phyloP scores from a whole-genome alignment of 2,329 filamentous ascomycete species.

The Penicillium sp. region DNA sequence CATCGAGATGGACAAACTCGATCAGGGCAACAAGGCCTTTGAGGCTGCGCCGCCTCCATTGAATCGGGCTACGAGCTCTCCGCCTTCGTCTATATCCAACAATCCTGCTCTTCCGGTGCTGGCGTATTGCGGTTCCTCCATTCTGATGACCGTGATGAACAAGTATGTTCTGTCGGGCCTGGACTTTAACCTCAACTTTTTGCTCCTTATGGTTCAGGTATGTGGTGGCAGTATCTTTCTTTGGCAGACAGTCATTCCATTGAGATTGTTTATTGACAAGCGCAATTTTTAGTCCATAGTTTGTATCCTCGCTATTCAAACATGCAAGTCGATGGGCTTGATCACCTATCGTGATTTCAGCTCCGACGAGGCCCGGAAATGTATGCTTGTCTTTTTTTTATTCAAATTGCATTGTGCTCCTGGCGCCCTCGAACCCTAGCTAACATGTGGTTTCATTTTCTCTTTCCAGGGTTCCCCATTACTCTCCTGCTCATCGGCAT shows the following conservation, averaged over 20 bases:
- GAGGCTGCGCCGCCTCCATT: constrained; percentile 36
- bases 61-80: constrained; percentile 24
- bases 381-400: constrained; percentile 47
- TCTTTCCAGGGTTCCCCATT: constrained; percentile 76
- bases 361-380: constrained; percentile 82
- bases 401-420: too few relatives aligned
- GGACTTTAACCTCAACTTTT: constrained; percentile 93
- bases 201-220: constrained; percentile 90
- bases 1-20: constrained; percentile 61
- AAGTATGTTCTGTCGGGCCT: constrained; percentile 93
- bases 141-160: constrained; percentile 99
- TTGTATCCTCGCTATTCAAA: constrained; percentile 76
- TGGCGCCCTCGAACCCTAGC: not conserved
- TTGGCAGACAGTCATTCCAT: too few relatives aligned
- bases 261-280: not conserved
- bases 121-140: constrained; percentile 91
- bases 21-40: constrained; percentile 46
- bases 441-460: not conserved
- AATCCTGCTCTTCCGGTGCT: constrained; percentile 75
- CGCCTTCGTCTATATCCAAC: constrained; percentile 55
- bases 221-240: constrained; percentile 22
- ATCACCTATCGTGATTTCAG: constrained; percentile 85
- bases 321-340: constrained; percentile 71
- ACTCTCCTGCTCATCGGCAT: constrained; percentile 93
- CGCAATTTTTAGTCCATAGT: constrained; percentile 64